phyloP scores from a whole-genome alignment of 345 rosid species.

The Citrus inodora region DNA sequence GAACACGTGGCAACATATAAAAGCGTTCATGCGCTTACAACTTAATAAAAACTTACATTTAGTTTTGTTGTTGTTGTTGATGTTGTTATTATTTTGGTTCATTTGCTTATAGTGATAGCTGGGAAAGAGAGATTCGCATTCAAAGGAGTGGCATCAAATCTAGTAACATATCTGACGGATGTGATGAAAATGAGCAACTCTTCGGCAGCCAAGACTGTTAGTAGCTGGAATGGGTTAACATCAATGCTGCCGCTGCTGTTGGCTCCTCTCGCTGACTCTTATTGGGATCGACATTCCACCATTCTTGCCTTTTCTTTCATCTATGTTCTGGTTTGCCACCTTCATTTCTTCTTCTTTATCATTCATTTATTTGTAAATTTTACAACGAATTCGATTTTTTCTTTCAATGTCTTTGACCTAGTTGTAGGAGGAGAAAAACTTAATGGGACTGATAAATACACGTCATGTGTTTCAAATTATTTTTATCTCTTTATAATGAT shows the following conservation, averaged over 20 bases:
- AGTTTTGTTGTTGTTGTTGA: too few species aligned
- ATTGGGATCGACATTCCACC: constrained; percentile 73
- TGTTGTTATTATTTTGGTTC: too few species aligned
- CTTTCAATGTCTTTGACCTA: not conserved
- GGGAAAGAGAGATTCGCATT: constrained; percentile 84
- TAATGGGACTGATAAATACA: too few species aligned
- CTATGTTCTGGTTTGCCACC: constrained; percentile 57
- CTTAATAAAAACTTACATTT: not conserved
- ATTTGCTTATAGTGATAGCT: not conserved
- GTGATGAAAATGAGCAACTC: constrained; percentile 81
- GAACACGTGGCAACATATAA: too few species aligned
- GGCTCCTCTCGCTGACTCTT: constrained; percentile 80
- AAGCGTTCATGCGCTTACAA: too few species aligned
- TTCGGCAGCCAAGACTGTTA: constrained; percentile 82
- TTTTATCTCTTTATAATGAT: too few species aligned
- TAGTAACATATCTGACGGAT: constrained; percentile 85
- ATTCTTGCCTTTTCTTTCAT: constrained; percentile 66
- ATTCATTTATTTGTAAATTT: not conserved
- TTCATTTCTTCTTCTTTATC: not conserved
- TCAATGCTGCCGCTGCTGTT: constrained; percentile 76
- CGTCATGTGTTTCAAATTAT: too few species aligned
- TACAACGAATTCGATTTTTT: not conserved
- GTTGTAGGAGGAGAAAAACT: too few species aligned
- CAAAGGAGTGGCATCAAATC: constrained; percentile 92
- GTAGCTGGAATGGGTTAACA: constrained; percentile 85